Evolutionary conservation across 2,329 filamentous ascomycete genomes (phyloP).

Genomic region (Chaetomium sp.): DNA sequence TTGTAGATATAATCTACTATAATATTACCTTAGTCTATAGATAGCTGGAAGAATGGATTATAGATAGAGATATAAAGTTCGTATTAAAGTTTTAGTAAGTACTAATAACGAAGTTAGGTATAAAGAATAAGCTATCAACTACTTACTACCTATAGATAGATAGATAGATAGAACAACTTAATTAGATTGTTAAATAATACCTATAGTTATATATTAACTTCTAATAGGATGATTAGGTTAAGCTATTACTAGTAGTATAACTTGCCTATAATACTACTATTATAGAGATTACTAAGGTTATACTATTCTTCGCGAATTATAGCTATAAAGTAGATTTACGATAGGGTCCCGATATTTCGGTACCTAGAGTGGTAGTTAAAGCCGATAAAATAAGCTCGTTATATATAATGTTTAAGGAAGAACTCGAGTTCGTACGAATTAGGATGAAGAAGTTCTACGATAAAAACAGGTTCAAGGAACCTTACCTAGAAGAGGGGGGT

Average conservation of each 20-base stretch:
- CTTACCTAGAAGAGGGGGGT: no score
- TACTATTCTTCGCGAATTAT: conserved; percentile 22
- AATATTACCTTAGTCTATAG: neutral
- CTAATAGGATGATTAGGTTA: conserved; percentile 19
- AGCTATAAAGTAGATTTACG: no score
- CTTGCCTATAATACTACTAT: conserved; percentile 11
- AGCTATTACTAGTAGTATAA: conserved; percentile 12
- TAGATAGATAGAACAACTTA: conserved; percentile 15
- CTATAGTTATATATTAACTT: conserved; percentile 26
- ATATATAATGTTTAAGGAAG: neutral
- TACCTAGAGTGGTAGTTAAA: no score
- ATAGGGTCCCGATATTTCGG: no score
- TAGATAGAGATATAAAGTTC: neutral
- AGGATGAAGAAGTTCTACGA: no score
- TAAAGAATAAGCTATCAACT: conserved; percentile 20
- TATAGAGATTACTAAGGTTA: conserved; percentile 24
- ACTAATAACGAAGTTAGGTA: neutral
- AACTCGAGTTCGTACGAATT: no score
- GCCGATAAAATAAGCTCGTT: no score
- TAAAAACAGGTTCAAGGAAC: no score
- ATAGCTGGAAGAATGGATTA: neutral
- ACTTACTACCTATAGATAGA: conserved; percentile 25
- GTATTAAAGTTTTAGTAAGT: neutral
- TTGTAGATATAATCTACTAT: neutral
- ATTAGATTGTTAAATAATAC: conserved; percentile 20